phyloP scores from a whole-genome alignment of 305 asterid species.

The Solanum chacoense region DNA sequence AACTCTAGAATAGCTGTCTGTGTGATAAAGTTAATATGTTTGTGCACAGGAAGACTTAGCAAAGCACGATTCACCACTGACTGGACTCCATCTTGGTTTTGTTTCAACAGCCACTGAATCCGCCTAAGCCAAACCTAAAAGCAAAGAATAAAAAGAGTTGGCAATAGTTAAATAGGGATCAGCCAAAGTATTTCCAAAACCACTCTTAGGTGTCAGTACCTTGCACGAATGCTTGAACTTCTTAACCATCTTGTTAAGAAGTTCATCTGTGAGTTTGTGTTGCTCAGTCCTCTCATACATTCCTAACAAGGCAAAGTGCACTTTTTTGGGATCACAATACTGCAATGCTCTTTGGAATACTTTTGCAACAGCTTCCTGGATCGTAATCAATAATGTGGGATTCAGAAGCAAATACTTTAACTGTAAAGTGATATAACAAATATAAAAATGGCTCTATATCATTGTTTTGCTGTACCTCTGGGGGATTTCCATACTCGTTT shows the following conservation, averaged over 20 bases:
- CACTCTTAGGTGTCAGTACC: conserved; percentile 21
- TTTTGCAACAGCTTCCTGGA: conserved; percentile 73
- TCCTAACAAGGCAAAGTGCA: conserved; percentile 72
- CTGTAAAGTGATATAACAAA: background rate
- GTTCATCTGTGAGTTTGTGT: conserved; percentile 53
- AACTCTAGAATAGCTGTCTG: conserved; percentile 84
- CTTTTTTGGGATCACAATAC: conserved; percentile 77
- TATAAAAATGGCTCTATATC: background rate
- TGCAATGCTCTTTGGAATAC: conserved; percentile 79
- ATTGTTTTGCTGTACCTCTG: conserved; percentile 46
- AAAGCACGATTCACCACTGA: conserved; percentile 62
- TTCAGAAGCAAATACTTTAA: background rate
- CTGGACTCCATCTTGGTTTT: conserved; percentile 51
- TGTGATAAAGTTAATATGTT: conserved; percentile 71
- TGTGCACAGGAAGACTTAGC: conserved; percentile 59
- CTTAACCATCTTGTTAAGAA: conserved; percentile 71
- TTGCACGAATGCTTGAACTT: conserved; percentile 81
- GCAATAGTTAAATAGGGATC: background rate
- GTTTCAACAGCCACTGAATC: conserved; percentile 45
- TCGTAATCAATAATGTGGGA: background rate
- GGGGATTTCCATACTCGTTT: conserved; percentile 81
- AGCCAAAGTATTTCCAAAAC: background rate
- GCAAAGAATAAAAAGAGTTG: background rate
- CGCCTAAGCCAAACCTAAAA: conserved; percentile 77
- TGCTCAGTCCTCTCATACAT: conserved; percentile 83